These are phyloP conservation scores for Diplodia intermedia DNA, from an alignment of 2,329 filamentous ascomycete species.

Conservation along the genomic window DNA sequence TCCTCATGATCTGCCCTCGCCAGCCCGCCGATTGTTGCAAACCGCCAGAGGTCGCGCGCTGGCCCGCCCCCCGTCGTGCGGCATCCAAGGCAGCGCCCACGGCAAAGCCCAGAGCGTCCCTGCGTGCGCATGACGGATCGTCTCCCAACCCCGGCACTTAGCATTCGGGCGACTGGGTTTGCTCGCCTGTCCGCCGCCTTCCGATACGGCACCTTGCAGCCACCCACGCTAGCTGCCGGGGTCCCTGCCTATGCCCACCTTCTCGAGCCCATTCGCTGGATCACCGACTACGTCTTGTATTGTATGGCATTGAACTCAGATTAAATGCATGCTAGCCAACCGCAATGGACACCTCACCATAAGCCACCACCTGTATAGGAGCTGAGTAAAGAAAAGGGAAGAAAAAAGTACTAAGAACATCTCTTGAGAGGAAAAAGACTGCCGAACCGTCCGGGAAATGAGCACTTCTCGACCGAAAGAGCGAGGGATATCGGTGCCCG, in stretches of 20 bases:
- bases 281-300: slow-evolving; percentile 13
- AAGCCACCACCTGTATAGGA: slow-evolving; percentile 32
- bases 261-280: neutral
- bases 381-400: slow-evolving; percentile 29
- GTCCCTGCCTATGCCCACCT: slow-evolving; percentile 10
- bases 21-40: slow-evolving; percentile 11
- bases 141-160: slow-evolving; percentile 10
- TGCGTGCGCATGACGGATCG: slow-evolving; percentile 26
- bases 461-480: slow-evolving; percentile 31
- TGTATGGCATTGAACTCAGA: slow-evolving; percentile 28
- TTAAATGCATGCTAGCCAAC: slow-evolving; percentile 32
- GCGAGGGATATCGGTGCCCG: slow-evolving; percentile 32
- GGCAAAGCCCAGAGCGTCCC: slow-evolving; percentile 13
- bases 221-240: slow-evolving; percentile 3
- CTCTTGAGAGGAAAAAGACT: slow-evolving; percentile 30
- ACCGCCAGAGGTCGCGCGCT: slow-evolving; percentile 4
- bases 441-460: slow-evolving; percentile 31
- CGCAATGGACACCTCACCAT: slow-evolving; percentile 30
- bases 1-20: slow-evolving; percentile 26
- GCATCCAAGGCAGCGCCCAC: slow-evolving; percentile 1
- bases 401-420: slow-evolving; percentile 31
- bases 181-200: slow-evolving; percentile 18
- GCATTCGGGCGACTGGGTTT: slow-evolving; percentile 14
- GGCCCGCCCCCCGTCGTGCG: slow-evolving; percentile 23
- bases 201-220: slow-evolving; percentile 17